Base-by-base conservation (phyloP, 805 yeast species). In the Ogataea parapolymorpha region DNA sequence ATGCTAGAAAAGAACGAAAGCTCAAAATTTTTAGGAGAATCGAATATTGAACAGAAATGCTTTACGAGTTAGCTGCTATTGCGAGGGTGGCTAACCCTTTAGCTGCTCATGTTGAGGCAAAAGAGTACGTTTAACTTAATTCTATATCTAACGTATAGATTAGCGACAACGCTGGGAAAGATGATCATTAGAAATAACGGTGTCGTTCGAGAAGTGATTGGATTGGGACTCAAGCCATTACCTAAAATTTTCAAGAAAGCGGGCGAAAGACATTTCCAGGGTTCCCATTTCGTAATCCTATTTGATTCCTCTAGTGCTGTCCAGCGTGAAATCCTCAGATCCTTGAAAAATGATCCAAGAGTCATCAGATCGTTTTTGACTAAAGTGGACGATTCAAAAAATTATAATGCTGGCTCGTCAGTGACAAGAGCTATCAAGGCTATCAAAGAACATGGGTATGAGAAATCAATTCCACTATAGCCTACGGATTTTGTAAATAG, bases 231-330 rank as follows among this genome's bases (percentile, higher is more conserved):
- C 30, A 77, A 77, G 47, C 80, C 80, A 20, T 72, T 93, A 41
- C 96, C 98, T 14, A 83, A 80, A 49, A 75, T 91, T 46, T 75
- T 86, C 66, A 79, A 81, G 50, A 86, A 86, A 58, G 88, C 88
- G 57, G 95, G 89, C 57, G 95, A 90, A 59, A 75, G 79, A 46
- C 95, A 90, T 64, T 87, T 87, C 59, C 90, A 87, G 60, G 98
- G 97, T 2, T 82, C 84, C 44, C 90, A 87, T 54, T 91, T 93
- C 56, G 64, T 85, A 44, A 79, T 91, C 80, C 71, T 85, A 15
- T 93, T 91, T 60, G 98, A 93, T 61, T 75, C 89, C 1, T 82
- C 93, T 32, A 75, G 91, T 12, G 80, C 83, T 26, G 97, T 87
- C 7, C 97, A 91, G 63, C 76, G 82, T 36, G 95, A 89, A 66